Evolutionary conservation across 179 eudicot genomes (phyloP).

Genomic region (Silene noctiflora): DNA sequence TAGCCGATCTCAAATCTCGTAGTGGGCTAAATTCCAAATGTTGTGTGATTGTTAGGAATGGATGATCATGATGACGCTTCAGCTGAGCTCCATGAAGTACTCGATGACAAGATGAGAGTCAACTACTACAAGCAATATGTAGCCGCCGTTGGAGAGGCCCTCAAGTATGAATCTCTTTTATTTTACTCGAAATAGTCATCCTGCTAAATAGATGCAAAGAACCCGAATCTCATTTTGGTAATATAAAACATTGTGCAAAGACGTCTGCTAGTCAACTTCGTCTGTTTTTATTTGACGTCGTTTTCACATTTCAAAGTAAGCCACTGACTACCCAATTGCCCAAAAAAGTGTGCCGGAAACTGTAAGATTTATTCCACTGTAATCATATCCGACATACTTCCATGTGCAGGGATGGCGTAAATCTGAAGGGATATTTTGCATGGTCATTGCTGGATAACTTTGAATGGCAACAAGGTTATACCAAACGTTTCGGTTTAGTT

Average conservation of each 20-base stretch:
- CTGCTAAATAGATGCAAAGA: too few species aligned
- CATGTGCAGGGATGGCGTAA: conserved; percentile 57
- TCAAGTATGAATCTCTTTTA: conserved; percentile 33
- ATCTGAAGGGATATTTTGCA: conserved; percentile 73
- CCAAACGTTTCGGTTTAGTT: conserved; percentile 65
- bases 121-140: conserved; percentile 63
- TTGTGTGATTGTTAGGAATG: conserved; percentile 40
- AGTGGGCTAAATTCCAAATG: background rate
- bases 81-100: conserved; percentile 49
- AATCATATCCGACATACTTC: background rate
- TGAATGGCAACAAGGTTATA: conserved; percentile 68
- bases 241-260: background rate
- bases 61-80: conserved; percentile 54
- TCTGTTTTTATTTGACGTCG: background rate
- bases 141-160: conserved; percentile 58
- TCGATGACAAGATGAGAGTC: conserved; percentile 69
- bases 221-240: background rate
- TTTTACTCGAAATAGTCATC: too few species aligned
- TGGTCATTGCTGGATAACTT: conserved; percentile 82
- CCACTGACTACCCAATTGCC: too few species aligned
- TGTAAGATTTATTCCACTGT: background rate
- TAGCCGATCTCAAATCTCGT: too few species aligned
- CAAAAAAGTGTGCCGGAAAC: background rate
- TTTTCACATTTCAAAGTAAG: background rate
- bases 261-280: background rate